phyloP scores from a whole-genome alignment of 495 filamentous ascomycete genomes.

The Penicillium macrosclerotiorum region DNA sequence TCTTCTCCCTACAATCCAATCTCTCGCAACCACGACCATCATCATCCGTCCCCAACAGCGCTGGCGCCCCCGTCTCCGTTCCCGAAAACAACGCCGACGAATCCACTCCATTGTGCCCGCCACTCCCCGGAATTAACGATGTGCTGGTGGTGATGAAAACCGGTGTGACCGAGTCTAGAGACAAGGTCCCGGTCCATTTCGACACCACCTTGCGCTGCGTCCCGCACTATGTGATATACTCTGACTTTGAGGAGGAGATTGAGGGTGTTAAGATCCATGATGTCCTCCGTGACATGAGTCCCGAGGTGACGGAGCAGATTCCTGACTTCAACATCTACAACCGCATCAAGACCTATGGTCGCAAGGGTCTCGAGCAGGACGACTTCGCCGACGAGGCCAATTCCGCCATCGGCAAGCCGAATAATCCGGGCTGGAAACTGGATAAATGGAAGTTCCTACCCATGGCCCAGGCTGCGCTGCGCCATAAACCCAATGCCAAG shows the following conservation, averaged over 20 bases:
- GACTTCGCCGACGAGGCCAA: constrained; percentile 47
- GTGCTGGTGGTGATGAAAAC: constrained; percentile 48
- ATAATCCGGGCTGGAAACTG: constrained; percentile 54
- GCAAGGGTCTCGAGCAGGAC: constrained; percentile 36
- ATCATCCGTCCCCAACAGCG: constrained; percentile 5
- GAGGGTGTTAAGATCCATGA: constrained; percentile 48
- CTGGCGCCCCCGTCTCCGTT: constrained; percentile 11
- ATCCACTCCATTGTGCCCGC: constrained; percentile 30
- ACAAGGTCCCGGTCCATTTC: constrained; percentile 50
- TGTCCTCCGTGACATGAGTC: constrained; percentile 42
- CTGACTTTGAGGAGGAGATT: constrained; percentile 52
- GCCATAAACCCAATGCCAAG: constrained; percentile 46
- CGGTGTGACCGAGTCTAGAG: constrained; percentile 42
- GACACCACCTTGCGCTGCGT: constrained; percentile 51
- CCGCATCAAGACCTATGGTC: constrained; percentile 39
- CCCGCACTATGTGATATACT: constrained; percentile 55
- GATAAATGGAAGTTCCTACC: constrained; percentile 62
- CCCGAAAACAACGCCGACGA: constrained; percentile 11
- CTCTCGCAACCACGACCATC: constrained; percentile 6
- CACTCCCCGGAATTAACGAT: constrained; percentile 42
- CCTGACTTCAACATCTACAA: constrained; percentile 54
- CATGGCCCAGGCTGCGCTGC: constrained; percentile 50
- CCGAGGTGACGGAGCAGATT: constrained; percentile 32
- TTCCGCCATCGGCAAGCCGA: constrained; percentile 45
- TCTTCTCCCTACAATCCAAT: constrained; percentile 25